Conservation (phyloP, 176 grass and related monocot genomes). For the Typha latifolia region DNA sequence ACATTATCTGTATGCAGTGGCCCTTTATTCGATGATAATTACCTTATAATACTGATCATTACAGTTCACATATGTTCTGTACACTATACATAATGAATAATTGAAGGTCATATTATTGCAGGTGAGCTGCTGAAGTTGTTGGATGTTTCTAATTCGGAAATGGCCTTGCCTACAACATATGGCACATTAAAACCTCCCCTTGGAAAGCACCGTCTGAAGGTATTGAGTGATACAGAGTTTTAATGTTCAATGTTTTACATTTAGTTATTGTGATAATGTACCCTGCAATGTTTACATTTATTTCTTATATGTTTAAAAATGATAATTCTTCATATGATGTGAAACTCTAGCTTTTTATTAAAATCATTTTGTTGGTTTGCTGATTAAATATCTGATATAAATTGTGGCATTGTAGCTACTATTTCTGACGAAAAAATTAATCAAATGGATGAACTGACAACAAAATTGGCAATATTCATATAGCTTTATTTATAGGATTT, state of each 20-base stretch:
- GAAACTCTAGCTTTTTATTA: too few species aligned
- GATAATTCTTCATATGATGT: too few species aligned
- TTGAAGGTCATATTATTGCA: conserved; percentile 19
- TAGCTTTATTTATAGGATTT: too few species aligned
- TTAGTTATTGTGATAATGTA: background rate
- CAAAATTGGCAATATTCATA: too few species aligned
- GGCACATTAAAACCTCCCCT: conserved; percentile 70
- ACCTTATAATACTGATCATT: background rate
- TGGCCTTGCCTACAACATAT: conserved; percentile 58
- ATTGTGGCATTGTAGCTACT: too few species aligned
- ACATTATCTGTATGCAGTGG: background rate
- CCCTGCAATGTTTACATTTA: background rate
- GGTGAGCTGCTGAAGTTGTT: conserved; percentile 79
- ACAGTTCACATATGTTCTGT: background rate
- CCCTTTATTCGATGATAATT: background rate
- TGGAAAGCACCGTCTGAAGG: conserved; percentile 85
- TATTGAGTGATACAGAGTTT: conserved; percentile 13
- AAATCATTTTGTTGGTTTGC: too few species aligned
- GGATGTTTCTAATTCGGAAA: conserved; percentile 61
- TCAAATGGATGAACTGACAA: too few species aligned
- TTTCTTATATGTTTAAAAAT: too few species aligned
- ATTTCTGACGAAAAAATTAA: too few species aligned
- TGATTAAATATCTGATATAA: too few species aligned
- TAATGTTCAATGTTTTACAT: background rate
- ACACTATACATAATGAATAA: background rate